Conservation (phyloP, 306 rosid species). For the Cucumis melo region DNA sequence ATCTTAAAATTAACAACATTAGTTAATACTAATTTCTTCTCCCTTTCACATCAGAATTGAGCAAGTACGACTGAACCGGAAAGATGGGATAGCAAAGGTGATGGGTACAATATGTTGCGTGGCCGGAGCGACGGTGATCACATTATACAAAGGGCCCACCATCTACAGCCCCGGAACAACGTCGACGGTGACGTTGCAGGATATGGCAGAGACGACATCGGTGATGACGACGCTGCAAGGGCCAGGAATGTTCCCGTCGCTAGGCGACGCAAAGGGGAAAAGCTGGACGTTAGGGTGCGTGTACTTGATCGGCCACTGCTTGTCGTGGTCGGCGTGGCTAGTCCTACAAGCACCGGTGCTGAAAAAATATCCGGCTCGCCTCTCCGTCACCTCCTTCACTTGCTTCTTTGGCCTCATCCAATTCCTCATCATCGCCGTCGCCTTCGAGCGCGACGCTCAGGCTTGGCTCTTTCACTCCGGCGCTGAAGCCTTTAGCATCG, state of each 20-base stretch:
- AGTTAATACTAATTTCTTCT: too few relatives aligned
- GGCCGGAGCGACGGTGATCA: slow-evolving; percentile 79
- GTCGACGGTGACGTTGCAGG: background rate
- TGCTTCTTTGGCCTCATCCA: slow-evolving; percentile 89
- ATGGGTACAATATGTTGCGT: slow-evolving; percentile 75
- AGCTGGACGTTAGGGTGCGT: slow-evolving; percentile 91
- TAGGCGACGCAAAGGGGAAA: slow-evolving; percentile 68
- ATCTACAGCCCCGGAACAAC: slow-evolving; percentile 50
- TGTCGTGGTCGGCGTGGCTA: slow-evolving; percentile 96
- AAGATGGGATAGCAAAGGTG: slow-evolving; percentile 77
- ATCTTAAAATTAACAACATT: too few relatives aligned
- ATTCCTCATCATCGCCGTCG: slow-evolving; percentile 50
- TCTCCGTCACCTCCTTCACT: slow-evolving; percentile 86
- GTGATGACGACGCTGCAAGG: background rate
- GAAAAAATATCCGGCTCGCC: slow-evolving; percentile 93
- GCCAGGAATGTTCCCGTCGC: slow-evolving; percentile 17
- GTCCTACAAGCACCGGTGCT: slow-evolving; percentile 84
- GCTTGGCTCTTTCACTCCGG: slow-evolving; percentile 81
- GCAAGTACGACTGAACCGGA: slow-evolving; percentile 50
- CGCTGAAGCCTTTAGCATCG: slow-evolving; percentile 66
- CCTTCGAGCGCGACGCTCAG: slow-evolving; percentile 50
- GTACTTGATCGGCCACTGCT: slow-evolving; percentile 79
- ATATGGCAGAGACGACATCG: background rate
- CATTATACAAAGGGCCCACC: slow-evolving; percentile 84
- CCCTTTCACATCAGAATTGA: background rate